A percentile compares a stretch with the other conserved stretches of the same genome.
These are phyloP conservation scores for Aspergillus coremiiformis DNA, from an alignment of 495 filamentous ascomycete species.

Conservation along the genomic window DNA sequence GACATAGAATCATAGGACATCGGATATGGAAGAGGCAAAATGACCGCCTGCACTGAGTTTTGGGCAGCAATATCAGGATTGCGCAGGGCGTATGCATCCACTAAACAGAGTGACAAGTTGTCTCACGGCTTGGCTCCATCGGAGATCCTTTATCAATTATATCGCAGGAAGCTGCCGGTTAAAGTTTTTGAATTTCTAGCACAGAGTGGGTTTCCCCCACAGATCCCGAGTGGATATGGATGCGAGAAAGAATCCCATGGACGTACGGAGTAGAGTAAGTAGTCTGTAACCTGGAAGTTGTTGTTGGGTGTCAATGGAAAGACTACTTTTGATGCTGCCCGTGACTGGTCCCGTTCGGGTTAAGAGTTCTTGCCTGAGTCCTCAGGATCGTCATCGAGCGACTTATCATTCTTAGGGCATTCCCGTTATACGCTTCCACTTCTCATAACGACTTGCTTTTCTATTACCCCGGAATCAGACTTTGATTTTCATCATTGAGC, in stretches of 20 bases:
- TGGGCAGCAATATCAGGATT: constrained; percentile 37
- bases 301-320: neutral
- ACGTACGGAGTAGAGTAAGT: too few relatives aligned
- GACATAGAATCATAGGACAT: constrained; percentile 14
- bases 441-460: neutral
- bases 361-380: neutral
- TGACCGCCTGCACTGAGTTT: constrained; percentile 16
- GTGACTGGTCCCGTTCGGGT: neutral
- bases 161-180: constrained; percentile 5
- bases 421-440: too few relatives aligned
- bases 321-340: too few relatives aligned
- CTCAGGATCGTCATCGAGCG: too few relatives aligned
- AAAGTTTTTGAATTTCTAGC: neutral
- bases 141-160: constrained; percentile 5
- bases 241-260: neutral
- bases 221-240: constrained; percentile 6
- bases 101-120: constrained; percentile 11
- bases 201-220: constrained; percentile 4
- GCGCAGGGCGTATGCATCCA: constrained; percentile 18
- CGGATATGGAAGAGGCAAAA: constrained; percentile 12
- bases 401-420: too few relatives aligned
- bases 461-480: neutral
- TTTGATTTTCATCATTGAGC: neutral
- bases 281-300: too few relatives aligned
- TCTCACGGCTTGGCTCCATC: constrained; percentile 12